Percentiles rank a stretch among this genome's conserved stretches.
These are phyloP conservation scores for Lentithecium fluviatile DNA, from an alignment of 495 filamentous ascomycete genomes.

Conservation along the genomic window DNA sequence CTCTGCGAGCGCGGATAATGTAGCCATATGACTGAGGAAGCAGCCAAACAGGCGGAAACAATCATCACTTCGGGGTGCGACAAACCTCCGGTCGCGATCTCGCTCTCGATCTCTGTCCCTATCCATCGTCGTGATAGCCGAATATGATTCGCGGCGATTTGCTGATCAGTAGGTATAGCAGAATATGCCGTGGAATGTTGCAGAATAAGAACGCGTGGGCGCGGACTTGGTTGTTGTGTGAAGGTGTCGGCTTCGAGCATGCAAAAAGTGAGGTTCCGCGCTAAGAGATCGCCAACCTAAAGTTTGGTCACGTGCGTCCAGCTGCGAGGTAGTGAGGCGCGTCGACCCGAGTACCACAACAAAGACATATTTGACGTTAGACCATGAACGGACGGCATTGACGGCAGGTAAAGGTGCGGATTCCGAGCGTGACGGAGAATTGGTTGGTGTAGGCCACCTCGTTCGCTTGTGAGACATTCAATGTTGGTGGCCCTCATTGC, in stretches of 20 bases:
- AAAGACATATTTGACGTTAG: too few species aligned
- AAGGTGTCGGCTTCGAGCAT: neutral
- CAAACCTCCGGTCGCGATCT: constrained; percentile 36
- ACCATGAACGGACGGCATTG: too few species aligned
- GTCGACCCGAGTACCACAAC: too few species aligned
- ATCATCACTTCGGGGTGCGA: constrained; percentile 5
- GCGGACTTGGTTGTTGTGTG: neutral
- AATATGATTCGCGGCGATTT: neutral
- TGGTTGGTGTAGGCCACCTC: too few species aligned
- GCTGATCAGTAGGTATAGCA: neutral
- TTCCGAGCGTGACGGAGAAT: too few species aligned
- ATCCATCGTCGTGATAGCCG: constrained; percentile 26
- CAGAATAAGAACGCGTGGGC: neutral
- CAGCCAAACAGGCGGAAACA: neutral
- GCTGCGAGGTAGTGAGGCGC: too few species aligned
- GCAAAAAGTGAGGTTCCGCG: constrained; percentile 7
- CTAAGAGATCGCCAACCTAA: neutral
- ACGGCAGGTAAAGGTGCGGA: too few species aligned
- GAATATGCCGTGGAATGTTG: neutral
- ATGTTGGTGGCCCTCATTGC: too few species aligned
- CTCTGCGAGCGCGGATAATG: neutral
- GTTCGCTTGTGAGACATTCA: too few species aligned
- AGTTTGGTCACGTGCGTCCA: neutral
- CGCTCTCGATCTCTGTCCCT: constrained; percentile 36
- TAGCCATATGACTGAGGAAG: neutral